phyloP scores from a whole-genome alignment of 2,329 filamentous ascomycete genomes.

The Plectosphaerella sp. region DNA sequence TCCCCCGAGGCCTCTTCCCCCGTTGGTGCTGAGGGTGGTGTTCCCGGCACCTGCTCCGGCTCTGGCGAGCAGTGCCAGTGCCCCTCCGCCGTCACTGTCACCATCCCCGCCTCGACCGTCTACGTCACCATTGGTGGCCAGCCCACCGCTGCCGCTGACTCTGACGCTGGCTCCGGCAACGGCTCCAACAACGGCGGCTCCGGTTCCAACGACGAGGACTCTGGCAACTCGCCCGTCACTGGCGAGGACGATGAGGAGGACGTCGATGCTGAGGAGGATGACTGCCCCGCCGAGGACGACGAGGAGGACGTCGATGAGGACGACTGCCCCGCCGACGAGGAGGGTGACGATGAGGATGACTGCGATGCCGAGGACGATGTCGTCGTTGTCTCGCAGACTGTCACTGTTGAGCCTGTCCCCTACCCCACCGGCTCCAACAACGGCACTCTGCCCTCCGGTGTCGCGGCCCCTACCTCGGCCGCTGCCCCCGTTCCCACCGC shows the following conservation, averaged over 20 bases:
- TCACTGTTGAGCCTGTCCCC: conserved; percentile 27
- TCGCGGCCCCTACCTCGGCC: conserved; percentile 21
- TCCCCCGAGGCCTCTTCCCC: conserved; percentile 2
- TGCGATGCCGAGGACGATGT: conserved; percentile 11
- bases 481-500: conserved; percentile 16
- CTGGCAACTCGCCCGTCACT: conserved; percentile 14
- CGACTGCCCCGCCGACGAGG: conserved; percentile 7
- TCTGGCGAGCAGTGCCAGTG: conserved; percentile 9
- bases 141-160: conserved; percentile 5
- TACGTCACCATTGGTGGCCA: conserved; percentile 17
- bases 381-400: conserved; percentile 27
- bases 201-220: too few relatives aligned
- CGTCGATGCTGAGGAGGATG: conserved; percentile 4
- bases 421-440: conserved; percentile 32
- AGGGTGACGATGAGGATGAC: conserved; percentile 12
- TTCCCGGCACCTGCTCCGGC: conserved; percentile 4
- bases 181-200: conserved; percentile 13
- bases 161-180: conserved; percentile 7
- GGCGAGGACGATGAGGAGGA: conserved; percentile 7
- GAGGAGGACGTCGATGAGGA: conserved; percentile 7
- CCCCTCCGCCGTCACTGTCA: conserved; percentile 15
- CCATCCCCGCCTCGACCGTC: conserved; percentile 18
- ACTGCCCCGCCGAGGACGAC: conserved; percentile 9
- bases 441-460: conserved; percentile 26
- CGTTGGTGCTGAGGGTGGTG: conserved; percentile 1